phyloP scores from a whole-genome alignment of 2,329 filamentous ascomycete species.

The Cladosporium velox region DNA sequence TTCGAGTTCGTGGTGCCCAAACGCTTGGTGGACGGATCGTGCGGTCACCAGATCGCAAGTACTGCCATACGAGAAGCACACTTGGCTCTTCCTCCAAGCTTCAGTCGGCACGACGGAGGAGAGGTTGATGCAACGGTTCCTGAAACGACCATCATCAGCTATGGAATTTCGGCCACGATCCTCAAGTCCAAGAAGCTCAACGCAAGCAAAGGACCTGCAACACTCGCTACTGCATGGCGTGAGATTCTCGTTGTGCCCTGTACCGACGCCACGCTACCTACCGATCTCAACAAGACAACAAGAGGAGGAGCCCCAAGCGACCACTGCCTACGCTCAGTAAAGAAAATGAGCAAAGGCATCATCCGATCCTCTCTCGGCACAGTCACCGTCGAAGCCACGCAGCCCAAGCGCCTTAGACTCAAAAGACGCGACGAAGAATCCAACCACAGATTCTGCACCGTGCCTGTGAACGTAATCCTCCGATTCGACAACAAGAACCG shows the following conservation, averaged over 20 bases:
- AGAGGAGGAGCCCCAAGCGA: neutral
- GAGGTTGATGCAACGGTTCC: neutral
- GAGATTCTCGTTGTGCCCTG: neutral
- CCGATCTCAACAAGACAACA: neutral
- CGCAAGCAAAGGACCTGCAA: neutral
- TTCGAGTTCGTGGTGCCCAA: neutral
- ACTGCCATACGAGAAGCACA: neutral
- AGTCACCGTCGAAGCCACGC: neutral
- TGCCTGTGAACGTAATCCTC: neutral
- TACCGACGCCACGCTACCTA: neutral
- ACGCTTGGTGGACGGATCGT: neutral
- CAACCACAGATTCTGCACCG: neutral
- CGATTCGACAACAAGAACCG: neutral
- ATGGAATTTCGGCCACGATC: neutral
- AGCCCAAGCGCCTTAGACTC: neutral
- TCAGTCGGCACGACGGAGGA: neutral
- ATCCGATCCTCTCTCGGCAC: neutral
- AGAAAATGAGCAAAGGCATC: neutral
- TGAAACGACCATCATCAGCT: neutral
- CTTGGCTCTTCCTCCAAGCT: neutral
- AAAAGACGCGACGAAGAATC: neutral
- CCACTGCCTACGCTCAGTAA: neutral
- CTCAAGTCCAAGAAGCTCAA: neutral
- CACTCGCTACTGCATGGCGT: neutral
- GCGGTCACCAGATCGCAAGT: neutral